Evolutionary conservation across 192 early-diverging fungal genomes (phyloP), one percentile per base, ranked within the genome.

Genomic region (Jimgerdemannia flammicorona): DNA sequence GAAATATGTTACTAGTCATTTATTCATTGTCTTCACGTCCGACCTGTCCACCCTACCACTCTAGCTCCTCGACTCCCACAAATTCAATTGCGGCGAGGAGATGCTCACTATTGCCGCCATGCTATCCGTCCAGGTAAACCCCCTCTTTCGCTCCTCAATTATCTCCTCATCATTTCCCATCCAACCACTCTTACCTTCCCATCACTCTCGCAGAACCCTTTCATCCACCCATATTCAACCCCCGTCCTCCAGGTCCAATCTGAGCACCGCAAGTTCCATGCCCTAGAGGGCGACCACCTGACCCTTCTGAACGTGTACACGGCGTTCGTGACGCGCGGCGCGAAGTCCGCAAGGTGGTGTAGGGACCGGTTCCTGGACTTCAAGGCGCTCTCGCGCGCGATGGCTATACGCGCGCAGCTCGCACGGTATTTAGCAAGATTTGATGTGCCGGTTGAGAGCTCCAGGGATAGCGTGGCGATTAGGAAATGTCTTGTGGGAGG

Each of bases 361-460:
- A 90, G 92, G 75, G 93, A 97, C 42, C 87, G 90, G 41, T 86
- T 84, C 70, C 79, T 93, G 14, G 92, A 93, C 75, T 90, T 92
- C 80, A 91, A 91, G 73, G 85, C 90, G 3, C 72, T 99, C 82
- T 93, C 94, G 41, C 86, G 93, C 7, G 96, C 94, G 4, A 86
- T 90, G 29, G 91, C 95, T 19, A 91, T 99, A 43, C 92, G 97
- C 59, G 89, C 94, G 67, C 97, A 99, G 75, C 84, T 99, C 73
- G 87, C 93, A n/a, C 89, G 88, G 65, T 93, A 94, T 74, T 66
- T 93, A 0, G 72, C 79, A 2, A 79, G 80, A 44, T 80, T 79
- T 17, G 77, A 79, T 39, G 44, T 84, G 0, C 49, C 72, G 0
- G n/a, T 78, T 19, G 74, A 78, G 29, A 79, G 69, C n/a, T 72